Base-by-base conservation (phyloP, 2,329 filamentous ascomycete genomes). In the Calycina marina region DNA sequence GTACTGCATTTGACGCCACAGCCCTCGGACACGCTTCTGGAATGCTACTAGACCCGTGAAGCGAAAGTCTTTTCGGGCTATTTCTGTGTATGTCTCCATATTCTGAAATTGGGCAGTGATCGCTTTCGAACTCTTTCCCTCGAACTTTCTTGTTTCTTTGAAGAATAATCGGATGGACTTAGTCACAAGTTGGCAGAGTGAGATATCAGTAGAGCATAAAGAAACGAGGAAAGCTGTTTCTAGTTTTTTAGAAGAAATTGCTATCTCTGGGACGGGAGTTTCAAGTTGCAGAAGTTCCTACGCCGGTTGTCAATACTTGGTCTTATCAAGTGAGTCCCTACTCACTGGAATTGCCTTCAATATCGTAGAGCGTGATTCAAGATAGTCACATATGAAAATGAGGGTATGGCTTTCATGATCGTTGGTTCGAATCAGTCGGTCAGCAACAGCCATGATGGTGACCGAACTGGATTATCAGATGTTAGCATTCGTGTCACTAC, bases 1-100 rank as follows among this genome's bases (percentile, higher is more conserved):
- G 40, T 65, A 67, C 30, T 69, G 63, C 57, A 78, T 68, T 29
- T 65, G 65, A 14, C 71, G 60, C 14, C 79, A 50, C 18, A 78
- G 59, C 9, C 62, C 61, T 27, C 74, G 64, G 18, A 74, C 62
- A 25, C 74, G 63, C 46, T 77, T 78, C 42, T 80, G 75, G 45
- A 80, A 80, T 2, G 74, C 75, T 8, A 79, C 75, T 5, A 77
- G 54, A 1, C 75, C 75, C 5, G 75, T 79, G 44, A 79, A 75
- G 16, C 71, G 62, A 45, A 78, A 79, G 1, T 63, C 65, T 25
- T 64, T 67, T 1, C 72, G 75, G 2, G 71, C 64, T 31, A 80
- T 69, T 40, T 77, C 72, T 14, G 60, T 56, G 39, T 73, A 78
- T 2, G 73, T 56, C 5, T 72, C 65, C 18, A 62, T 61, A 40